A percentile compares a stretch with the other conserved stretches of the same genome.
Evolutionary conservation across 495 filamentous ascomycete genomes (phyloP).

Genomic region (Daldinia bambusicola): DNA sequence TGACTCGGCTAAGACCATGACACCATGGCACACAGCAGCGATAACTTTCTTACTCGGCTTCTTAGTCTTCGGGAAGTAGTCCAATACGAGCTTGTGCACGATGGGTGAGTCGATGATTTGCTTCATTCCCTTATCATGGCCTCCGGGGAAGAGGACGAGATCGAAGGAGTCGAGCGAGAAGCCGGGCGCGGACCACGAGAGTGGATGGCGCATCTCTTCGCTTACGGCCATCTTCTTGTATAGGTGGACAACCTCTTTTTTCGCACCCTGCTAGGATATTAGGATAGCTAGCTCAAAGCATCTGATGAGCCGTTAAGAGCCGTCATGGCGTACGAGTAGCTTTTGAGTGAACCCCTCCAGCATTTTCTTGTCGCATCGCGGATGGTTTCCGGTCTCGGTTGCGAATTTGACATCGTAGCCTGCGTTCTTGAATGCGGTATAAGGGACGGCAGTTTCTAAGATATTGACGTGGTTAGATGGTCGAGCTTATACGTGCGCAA

Average conservation of each 20-base stretch:
- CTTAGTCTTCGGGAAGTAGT: conserved; percentile 61
- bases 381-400: conserved; percentile 60
- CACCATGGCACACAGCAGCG: conserved; percentile 65
- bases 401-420: conserved; percentile 62
- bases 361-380: conserved; percentile 64
- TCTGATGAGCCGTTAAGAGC: conserved; percentile 9
- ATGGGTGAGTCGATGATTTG: conserved; percentile 64
- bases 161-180: conserved; percentile 60
- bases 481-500: conserved; percentile 4
- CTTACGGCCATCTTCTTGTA: conserved; percentile 59
- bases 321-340: conserved; percentile 55
- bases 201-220: conserved; percentile 54
- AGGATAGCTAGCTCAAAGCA: conserved; percentile 19
- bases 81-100: conserved; percentile 57
- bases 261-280: conserved; percentile 57
- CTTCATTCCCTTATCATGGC: conserved; percentile 63
- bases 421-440: conserved; percentile 60
- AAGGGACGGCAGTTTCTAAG: conserved; percentile 64
- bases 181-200: conserved; percentile 58
- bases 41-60: conserved; percentile 59
- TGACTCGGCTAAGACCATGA: conserved; percentile 61
- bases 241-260: conserved; percentile 50
- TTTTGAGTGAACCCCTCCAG: conserved; percentile 62
- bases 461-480: not conserved
- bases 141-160: conserved; percentile 63